Evolutionary conservation across 2,329 filamentous ascomycete genomes (phyloP), one percentile per base, ranked within the genome.

Genomic region (Ceratocystis ficicola): DNA sequence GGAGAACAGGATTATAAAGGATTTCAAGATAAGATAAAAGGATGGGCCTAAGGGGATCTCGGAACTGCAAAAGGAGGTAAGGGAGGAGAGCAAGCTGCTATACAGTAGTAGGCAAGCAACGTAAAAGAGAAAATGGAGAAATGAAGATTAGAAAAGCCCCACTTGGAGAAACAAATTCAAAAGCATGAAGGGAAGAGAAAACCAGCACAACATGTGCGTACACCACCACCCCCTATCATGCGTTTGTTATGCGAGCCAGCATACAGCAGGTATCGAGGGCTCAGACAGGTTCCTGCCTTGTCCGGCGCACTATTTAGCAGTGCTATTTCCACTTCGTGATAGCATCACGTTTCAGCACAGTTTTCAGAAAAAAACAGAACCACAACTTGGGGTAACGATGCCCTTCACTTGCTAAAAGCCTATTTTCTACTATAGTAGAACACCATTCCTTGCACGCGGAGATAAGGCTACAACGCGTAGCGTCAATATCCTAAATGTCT

Each of bases 41-140:
- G 55, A 59, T 59, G 55, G 17, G 30, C 20, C 55, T 59, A 59
- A 32, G 55, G 32, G 55, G 55, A 59, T 59, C 55, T 59, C 55
- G 28, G 55, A 36, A 32, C 28, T 36, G 28, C 55, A 59, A 59
- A 59, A 59, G 28, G 55, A 59, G 52, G 28, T 32, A 20, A 28
- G 20, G 15, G 48, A 52, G 22, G 20, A 50, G 48, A 50, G 48
- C 48, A 50, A 22, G 46, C 10, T 12, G 48, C 48, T 15, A 15
- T 22, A 5, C n/a, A 48, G 46, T 7, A 22, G 17, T n/a, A 10
- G n/a, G 20, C 46, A 22, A 22, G 20, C 46, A 48, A 20, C 17
- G 46, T 22, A 48, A 22, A 22, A 8, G 20, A 52, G 48, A 25
- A 22, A 8, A 52, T 10, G 20, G 1, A 52, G 10, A 52, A 25